Evolutionary conservation across 73 alveolate genomes (phyloP).

Genomic region (Paramecium bursaria): DNA sequence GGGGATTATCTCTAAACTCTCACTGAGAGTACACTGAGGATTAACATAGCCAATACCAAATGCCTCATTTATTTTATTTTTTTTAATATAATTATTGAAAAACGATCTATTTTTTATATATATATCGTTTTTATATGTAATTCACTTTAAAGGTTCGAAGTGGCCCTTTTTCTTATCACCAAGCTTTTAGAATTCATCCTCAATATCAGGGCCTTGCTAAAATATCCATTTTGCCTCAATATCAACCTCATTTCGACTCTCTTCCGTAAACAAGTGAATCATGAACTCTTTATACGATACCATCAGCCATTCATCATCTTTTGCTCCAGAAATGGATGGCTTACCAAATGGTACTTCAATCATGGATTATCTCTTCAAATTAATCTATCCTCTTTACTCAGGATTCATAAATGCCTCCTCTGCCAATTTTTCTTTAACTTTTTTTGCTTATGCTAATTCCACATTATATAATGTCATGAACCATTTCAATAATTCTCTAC

Average conservation of each 20-base stretch:
- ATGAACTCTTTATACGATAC: slow-evolving; percentile 43
- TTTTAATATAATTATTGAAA: too few species aligned
- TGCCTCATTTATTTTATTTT: too few species aligned
- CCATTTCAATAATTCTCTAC: slow-evolving; percentile 39
- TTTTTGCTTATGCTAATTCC: slow-evolving; percentile 8
- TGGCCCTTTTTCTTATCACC: slow-evolving; percentile 42
- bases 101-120: neutral
- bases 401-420: slow-evolving; percentile 45
- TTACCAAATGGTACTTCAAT: slow-evolving; percentile 32
- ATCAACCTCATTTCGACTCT: slow-evolving; percentile 66
- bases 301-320: slow-evolving; percentile 70
- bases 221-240: slow-evolving; percentile 64
- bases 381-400: slow-evolving; percentile 23
- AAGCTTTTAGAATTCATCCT: slow-evolving; percentile 62
- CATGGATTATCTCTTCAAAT: slow-evolving; percentile 32
- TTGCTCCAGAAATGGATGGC: slow-evolving; percentile 56
- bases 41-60: too few species aligned
- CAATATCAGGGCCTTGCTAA: slow-evolving; percentile 49
- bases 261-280: slow-evolving; percentile 64
- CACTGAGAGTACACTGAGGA: too few species aligned
- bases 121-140: neutral
- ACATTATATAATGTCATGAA: slow-evolving; percentile 1
- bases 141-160: slow-evolving; percentile 59
- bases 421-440: neutral
- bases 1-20: slow-evolving; percentile 44